Evolutionary conservation across 2,329 filamentous ascomycete genomes (phyloP).

Genomic region (Sporothrix curviconia): DNA sequence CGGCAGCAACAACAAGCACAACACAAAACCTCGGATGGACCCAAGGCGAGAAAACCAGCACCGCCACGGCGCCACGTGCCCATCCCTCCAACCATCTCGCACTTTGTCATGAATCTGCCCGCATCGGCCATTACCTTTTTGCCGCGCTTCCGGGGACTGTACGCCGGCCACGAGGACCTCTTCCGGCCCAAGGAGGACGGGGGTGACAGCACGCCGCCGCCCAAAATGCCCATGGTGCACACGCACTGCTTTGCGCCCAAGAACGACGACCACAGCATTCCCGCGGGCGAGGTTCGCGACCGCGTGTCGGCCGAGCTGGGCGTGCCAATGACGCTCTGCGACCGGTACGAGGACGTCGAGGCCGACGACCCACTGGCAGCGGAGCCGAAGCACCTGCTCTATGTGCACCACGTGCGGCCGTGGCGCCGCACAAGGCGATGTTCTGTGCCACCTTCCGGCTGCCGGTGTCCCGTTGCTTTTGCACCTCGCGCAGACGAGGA

Average conservation of each 20-base stretch:
- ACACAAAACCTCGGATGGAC: not conserved
- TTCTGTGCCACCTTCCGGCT: slow-evolving; percentile 91
- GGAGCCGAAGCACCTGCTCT: slow-evolving; percentile 35
- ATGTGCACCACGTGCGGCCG: slow-evolving; percentile 71
- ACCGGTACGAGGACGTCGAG: slow-evolving; percentile 35
- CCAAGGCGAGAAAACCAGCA: not conserved
- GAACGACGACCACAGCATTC: slow-evolving; percentile 57
- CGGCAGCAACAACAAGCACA: not conserved
- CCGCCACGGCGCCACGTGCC: slow-evolving; percentile 28
- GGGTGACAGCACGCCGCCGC: slow-evolving; percentile 23
- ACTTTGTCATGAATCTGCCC: slow-evolving; percentile 97
- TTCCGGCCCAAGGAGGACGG: slow-evolving; percentile 47
- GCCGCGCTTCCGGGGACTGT: slow-evolving; percentile 67
- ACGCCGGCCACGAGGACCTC: slow-evolving; percentile 60
- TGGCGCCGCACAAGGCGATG: slow-evolving; percentile 92
- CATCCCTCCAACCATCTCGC: slow-evolving; percentile 71
- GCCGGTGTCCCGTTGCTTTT: slow-evolving; percentile 77
- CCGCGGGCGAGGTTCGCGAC: slow-evolving; percentile 55
- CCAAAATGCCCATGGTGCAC: slow-evolving; percentile 72
- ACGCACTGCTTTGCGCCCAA: slow-evolving; percentile 92
- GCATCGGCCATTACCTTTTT: slow-evolving; percentile 84
- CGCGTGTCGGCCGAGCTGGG: slow-evolving; percentile 58
- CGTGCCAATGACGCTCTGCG: slow-evolving; percentile 43
- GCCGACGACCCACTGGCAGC: slow-evolving; percentile 24
- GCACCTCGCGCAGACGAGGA: slow-evolving; percentile 27